These are phyloP conservation scores for Nicotiana rustica DNA, from an alignment of 305 asterid species.

Conservation along the genomic window DNA sequence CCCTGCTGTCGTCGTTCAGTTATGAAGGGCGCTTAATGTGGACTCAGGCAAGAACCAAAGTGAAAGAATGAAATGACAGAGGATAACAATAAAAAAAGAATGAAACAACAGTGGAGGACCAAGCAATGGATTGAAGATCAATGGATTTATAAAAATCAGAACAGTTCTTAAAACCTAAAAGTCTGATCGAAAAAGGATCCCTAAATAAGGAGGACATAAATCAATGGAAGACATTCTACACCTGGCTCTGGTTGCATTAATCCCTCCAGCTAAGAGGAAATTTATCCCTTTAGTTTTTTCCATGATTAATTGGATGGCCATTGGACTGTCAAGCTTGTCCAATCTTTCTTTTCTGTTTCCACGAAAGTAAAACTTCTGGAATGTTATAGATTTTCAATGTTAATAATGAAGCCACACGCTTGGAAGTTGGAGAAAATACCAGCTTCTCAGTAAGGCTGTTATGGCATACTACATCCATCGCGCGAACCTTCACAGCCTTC, in stretches of 20 bases:
- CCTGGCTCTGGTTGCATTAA: conserved; percentile 12
- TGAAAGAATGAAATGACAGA: neutral
- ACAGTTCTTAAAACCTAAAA: neutral
- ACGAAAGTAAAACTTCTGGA: neutral
- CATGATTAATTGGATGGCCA: neutral
- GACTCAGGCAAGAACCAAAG: neutral
- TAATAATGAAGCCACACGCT: conserved; percentile 22
- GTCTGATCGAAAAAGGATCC: neutral
- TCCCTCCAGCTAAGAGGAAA: conserved; percentile 21
- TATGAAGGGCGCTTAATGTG: neutral
- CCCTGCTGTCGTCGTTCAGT: neutral
- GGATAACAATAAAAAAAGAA: neutral
- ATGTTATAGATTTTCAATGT: conserved; percentile 1
- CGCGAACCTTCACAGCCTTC: neutral
- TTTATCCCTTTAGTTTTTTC: neutral
- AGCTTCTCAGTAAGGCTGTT: neutral
- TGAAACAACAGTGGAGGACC: neutral
- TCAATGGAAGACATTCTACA: neutral
- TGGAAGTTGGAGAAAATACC: conserved; percentile 11
- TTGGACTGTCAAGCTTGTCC: neutral
- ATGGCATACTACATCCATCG: neutral
- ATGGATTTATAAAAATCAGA: neutral
- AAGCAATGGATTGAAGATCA: neutral
- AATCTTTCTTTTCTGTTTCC: neutral
- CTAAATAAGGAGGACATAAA: neutral